Base-by-base conservation (phyloP, 306 rosid species). In the Vigna nakashimae region DNA sequence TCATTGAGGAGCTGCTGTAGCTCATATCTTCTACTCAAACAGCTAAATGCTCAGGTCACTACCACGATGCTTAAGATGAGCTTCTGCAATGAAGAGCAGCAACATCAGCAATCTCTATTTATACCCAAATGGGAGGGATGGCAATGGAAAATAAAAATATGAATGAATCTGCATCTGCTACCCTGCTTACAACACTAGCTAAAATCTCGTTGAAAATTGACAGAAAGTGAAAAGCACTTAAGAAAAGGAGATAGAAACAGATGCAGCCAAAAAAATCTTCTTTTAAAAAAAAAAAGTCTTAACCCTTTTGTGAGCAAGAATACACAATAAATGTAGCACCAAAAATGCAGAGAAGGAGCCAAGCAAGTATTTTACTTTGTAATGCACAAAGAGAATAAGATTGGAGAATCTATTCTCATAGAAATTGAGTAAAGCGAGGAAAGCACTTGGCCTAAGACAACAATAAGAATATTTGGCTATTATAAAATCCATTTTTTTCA, bases 151-250 rank as follows among this genome's bases (percentile, higher is more conserved):
- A 82, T 11, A 77, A 74, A 79, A 82, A 83, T 75, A 53, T 80
- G 81, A 86, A 83, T 81, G 79, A 87, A 86, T 89, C 87, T 74
- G 86, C 82, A 83, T 72, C 86, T 65, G 87, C 86, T 82, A 84
- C 90, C 68, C 75, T 71, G 48, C 74, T 67, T 60, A 71, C 73
- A 74, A 59, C 40, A 74, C 73, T 46, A 71, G 81, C 77, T 73
- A 73, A 74, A 82, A 82, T 58, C 70, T 81, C 75, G 59, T 81
- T 56, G 70, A 77, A 81, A 84, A 80, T 80, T 71, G 88, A 84
- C 77, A 87, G 88, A 91, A 86, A 90, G 91, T 65, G 86, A 85
- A 89, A 82, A 82, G 92, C 92, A 90, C 89, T 86, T 64, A 71
- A 45, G 67, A 74, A 93, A 89, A 81, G 84, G 77, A 57, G 79